A percentile compares a stretch with the other conserved stretches of the same genome.
Conservation (phyloP, 106 monocot species). For the Gastrodia elata region DNA sequence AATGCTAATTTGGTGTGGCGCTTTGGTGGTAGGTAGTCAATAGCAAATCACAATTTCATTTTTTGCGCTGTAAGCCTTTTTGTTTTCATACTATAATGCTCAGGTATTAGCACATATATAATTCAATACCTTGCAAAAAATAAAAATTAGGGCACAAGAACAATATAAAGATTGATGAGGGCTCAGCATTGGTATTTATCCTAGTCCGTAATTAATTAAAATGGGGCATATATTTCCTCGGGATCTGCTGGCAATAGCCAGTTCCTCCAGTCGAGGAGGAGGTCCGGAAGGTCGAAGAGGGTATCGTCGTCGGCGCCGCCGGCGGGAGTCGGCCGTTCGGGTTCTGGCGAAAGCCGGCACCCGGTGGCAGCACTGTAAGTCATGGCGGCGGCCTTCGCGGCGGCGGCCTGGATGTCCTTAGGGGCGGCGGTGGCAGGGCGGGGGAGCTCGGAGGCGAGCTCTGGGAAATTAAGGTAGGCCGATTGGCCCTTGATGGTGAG, state of each 20-base stretch:
- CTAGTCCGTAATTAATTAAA: no score
- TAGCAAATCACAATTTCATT: no score
- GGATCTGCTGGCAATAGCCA: slow-evolving; percentile 12
- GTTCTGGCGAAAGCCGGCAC: neutral
- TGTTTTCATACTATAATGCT: no score
- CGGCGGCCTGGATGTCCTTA: slow-evolving; percentile 86
- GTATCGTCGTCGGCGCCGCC: slow-evolving; percentile 19
- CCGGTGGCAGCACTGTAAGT: slow-evolving; percentile 8
- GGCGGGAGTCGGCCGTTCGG: neutral
- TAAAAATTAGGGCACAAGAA: slow-evolving; percentile 49
- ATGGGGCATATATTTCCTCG: slow-evolving; percentile 21
- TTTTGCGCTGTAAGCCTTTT: no score
- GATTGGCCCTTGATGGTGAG: slow-evolving; percentile 71
- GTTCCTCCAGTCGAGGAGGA: slow-evolving; percentile 28
- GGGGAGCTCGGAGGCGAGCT: slow-evolving; percentile 55
- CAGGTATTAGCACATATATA: no score
- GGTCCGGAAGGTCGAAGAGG: slow-evolving; percentile 80
- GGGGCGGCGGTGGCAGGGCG: slow-evolving; percentile 53
- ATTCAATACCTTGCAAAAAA: neutral
- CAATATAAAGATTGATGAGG: no score
- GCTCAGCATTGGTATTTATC: no score
- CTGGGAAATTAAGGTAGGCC: slow-evolving; percentile 80
- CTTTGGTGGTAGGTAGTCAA: no score
- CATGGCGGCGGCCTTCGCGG: slow-evolving; percentile 48
- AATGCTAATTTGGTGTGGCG: no score